phyloP scores from a whole-genome alignment of 2,329 filamentous ascomycete genomes.

The Aureobasidium zeae region DNA sequence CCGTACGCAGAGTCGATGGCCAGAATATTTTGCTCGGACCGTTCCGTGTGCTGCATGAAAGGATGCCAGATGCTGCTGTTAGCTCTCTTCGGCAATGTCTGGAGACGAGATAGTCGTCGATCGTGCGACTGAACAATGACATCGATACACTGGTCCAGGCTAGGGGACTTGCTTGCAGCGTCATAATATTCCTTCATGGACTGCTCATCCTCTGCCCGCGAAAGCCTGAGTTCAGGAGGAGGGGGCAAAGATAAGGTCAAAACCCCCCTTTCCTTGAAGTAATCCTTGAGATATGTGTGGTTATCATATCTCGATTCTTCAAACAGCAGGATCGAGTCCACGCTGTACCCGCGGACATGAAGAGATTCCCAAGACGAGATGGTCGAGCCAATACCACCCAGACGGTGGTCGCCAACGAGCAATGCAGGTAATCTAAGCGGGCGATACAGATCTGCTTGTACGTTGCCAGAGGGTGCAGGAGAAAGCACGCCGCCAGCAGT shows the following conservation, averaged over 20 bases:
- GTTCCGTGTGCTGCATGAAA: conserved; percentile 67
- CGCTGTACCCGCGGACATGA: conserved; percentile 66
- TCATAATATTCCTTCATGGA: conserved; percentile 58
- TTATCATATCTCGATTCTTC: conserved; percentile 58
- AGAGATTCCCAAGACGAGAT: conserved; percentile 75
- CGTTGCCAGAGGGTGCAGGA: conserved; percentile 63
- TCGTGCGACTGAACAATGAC: conserved; percentile 47
- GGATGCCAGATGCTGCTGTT: conserved; percentile 70
- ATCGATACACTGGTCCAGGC: conserved; percentile 40
- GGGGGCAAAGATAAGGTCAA: conserved; percentile 28
- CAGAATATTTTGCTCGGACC: conserved; percentile 54
- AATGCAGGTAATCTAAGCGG: conserved; percentile 64
- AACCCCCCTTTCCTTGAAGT: conserved; percentile 55
- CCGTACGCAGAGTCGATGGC: conserved; percentile 73
- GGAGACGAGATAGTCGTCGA: conserved; percentile 48
- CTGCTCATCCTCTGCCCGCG: conserved; percentile 41
- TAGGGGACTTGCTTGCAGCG: conserved; percentile 32
- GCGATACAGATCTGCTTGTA: conserved; percentile 69
- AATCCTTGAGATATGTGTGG: conserved; percentile 55
- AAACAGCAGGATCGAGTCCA: conserved; percentile 63
- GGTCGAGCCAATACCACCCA: conserved; percentile 72
- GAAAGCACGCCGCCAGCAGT: conserved; percentile 78
- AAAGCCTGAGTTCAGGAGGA: conserved; percentile 45
- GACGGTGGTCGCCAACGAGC: conserved; percentile 62
- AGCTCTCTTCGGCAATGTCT: conserved; percentile 53